Conservation (phyloP, 345 rosid genomes). For the Populus simonii region DNA sequence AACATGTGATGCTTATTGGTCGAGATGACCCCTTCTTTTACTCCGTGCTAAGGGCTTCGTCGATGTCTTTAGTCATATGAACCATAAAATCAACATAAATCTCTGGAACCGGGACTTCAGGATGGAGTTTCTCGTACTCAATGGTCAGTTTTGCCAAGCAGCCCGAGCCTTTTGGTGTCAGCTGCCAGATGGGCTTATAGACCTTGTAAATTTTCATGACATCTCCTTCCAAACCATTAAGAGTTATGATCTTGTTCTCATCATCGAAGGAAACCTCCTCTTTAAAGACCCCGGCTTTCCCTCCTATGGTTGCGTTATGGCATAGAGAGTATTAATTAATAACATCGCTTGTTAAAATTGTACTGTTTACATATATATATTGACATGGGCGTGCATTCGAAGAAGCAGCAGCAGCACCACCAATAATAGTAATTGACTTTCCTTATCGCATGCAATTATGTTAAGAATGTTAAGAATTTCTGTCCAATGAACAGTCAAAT, state of each 20-base stretch:
- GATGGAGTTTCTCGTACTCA: constrained; percentile 32
- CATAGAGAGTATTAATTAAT: too few relatives aligned
- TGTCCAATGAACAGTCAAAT: too few relatives aligned
- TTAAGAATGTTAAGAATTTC: too few relatives aligned
- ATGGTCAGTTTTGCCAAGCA: constrained; percentile 6
- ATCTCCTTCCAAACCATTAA: constrained; percentile 33
- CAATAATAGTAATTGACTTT: too few relatives aligned
- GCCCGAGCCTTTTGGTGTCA: constrained; percentile 14
- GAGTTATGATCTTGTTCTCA: constrained; percentile 9
- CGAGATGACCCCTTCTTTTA: neutral
- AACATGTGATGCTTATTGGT: too few relatives aligned
- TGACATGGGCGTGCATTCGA: too few relatives aligned
- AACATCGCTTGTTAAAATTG: too few relatives aligned
- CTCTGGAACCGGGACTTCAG: constrained; percentile 18
- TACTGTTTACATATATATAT: too few relatives aligned
- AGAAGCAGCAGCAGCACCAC: too few relatives aligned
- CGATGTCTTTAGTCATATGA: constrained; percentile 13
- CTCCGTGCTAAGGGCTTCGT: constrained; percentile 3
- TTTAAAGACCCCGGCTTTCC: constrained; percentile 26
- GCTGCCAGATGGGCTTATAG: constrained; percentile 4
- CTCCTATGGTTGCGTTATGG: constrained; percentile 14
- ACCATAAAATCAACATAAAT: constrained; percentile 17
- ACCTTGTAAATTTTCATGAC: constrained; percentile 27
- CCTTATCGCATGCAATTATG: too few relatives aligned
- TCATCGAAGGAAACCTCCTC: constrained; percentile 28